Percentiles rank a stretch among this genome's conserved stretches.
phyloP scores from a whole-genome alignment of 2,329 filamentous ascomycete species.

The Rhinocladiella mackenziei region DNA sequence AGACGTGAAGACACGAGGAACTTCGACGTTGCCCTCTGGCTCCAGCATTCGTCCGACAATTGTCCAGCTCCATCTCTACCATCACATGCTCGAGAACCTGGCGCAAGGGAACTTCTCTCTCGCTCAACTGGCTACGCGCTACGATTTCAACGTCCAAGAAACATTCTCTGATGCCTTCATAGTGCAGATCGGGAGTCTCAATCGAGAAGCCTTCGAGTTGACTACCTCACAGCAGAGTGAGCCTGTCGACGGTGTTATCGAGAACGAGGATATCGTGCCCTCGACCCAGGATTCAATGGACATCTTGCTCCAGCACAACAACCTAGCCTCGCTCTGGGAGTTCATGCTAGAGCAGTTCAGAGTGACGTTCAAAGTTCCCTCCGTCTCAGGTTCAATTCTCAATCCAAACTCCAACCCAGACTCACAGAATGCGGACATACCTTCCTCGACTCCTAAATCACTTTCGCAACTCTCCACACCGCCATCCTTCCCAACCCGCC shows the following conservation, averaged over 20 bases:
- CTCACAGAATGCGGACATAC: no score
- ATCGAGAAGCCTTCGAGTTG: conserved; percentile 61
- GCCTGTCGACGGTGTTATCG: not conserved
- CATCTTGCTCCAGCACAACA: conserved; percentile 57
- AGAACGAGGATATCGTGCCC: conserved; percentile 23
- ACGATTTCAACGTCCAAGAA: conserved; percentile 61
- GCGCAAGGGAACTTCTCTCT: conserved; percentile 69
- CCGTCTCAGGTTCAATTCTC: conserved; percentile 23
- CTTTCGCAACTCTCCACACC: conserved; percentile 36
- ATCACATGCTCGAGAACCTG: conserved; percentile 73
- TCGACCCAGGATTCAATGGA: conserved; percentile 43
- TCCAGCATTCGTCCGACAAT: conserved; percentile 68
- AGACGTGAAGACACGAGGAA: conserved; percentile 81
- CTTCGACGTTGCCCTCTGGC: conserved; percentile 60
- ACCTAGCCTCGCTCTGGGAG: conserved; percentile 56
- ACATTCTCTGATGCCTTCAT: conserved; percentile 77
- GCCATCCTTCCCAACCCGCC: conserved; percentile 37
- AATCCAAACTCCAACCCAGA: conserved; percentile 32
- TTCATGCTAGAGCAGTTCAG: conserved; percentile 61
- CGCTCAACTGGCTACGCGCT: conserved; percentile 64
- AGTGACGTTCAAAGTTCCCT: conserved; percentile 43
- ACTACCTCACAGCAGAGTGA: conserved; percentile 31
- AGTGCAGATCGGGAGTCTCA: conserved; percentile 65
- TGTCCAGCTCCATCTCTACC: conserved; percentile 87
- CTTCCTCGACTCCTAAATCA: conserved; percentile 27